Evolutionary conservation across 2,329 filamentous ascomycete species (phyloP), one percentile per base, ranked within the genome.

Genomic region (Leptographium procerum): DNA sequence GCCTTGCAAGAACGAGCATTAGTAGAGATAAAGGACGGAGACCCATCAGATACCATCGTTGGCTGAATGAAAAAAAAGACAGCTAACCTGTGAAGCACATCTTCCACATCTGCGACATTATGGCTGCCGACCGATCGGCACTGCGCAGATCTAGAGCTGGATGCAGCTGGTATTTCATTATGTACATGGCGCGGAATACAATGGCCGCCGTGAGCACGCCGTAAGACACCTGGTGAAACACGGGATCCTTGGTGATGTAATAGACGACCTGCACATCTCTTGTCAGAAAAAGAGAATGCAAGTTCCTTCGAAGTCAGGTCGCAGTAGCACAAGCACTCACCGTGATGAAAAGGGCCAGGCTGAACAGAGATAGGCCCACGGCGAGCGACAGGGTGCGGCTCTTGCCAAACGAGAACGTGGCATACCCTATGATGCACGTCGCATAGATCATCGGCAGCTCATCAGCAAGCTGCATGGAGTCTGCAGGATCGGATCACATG

Each of bases 151-250:
- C 71, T 62, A 74, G 70, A 64, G 67, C 75, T 61, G 72, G 84
- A 66, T 75, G 69, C 52, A 81, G 66, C 53, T 71, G 62, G 40
- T 65, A 68, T 64, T 79, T 75, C 86, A 92, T 92, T 29, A 88
- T 82, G 68, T 84, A 89, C 76, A 91, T 85, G 65, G 84, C 87
- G 36, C 87, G 83, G 57, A 87, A 74, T 28, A 94, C 77, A 26
- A 92, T 83, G 48, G 84, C 75, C 6, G 79, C 78, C 0, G 89
- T 94, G 50, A 95, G 73, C 4, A 87, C 67, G 1, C 84, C 88
- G 65, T 91, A 95, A 5, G 86, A 86, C 61, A 83, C 85, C 69
- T 95, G 89, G 71, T 95, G 90, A 70, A 95, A 95, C 1, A 82
- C 76, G 0, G 90, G 89, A 63, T 95, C 85, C 68, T 91, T 89